A percentile compares a stretch with the other conserved stretches of the same genome.
phyloP scores from a whole-genome alignment of 805 yeast species.

The Metschnikowia kofuensis region DNA sequence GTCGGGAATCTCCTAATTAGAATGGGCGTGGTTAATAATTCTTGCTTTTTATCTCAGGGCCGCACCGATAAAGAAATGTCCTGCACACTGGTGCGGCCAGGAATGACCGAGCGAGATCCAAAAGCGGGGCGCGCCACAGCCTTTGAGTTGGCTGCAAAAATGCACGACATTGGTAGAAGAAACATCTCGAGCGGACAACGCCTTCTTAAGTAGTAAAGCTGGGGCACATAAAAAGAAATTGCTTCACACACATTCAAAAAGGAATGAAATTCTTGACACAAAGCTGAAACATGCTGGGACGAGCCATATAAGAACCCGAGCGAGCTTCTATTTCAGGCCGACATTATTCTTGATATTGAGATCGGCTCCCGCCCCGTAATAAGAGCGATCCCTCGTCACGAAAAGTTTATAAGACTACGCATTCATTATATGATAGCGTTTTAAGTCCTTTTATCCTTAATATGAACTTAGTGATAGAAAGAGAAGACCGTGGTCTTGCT shows the following conservation, averaged over 20 bases:
- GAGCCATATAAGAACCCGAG: too few relatives aligned
- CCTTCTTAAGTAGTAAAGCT: too few relatives aligned
- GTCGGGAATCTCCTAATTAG: neutral
- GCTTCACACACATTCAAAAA: neutral
- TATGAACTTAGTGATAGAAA: neutral
- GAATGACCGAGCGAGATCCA: slow-evolving; percentile 1
- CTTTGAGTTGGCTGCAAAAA: slow-evolving; percentile 5
- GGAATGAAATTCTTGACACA: neutral
- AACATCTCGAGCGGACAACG: too few relatives aligned
- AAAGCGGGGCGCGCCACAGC: slow-evolving; percentile 6
- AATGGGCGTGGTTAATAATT: neutral
- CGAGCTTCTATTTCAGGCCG: too few relatives aligned
- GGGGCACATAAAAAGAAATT: neutral
- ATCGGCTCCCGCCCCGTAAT: too few relatives aligned
- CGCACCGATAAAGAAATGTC: slow-evolving; percentile 7
- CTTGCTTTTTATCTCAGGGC: slow-evolving; percentile 4
- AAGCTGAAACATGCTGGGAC: too few relatives aligned
- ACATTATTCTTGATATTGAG: too few relatives aligned
- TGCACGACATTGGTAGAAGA: neutral
- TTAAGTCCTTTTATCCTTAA: neutral
- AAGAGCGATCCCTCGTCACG: too few relatives aligned
- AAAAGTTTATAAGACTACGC: too few relatives aligned
- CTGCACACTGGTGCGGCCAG: slow-evolving; percentile 2
- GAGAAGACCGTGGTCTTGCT: slow-evolving; percentile 14
- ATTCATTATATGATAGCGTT: neutral